Evolutionary conservation across 208 protist species (phyloP), one percentile per base, ranked within the genome.

Genomic region (Naegleria gruberi): DNA sequence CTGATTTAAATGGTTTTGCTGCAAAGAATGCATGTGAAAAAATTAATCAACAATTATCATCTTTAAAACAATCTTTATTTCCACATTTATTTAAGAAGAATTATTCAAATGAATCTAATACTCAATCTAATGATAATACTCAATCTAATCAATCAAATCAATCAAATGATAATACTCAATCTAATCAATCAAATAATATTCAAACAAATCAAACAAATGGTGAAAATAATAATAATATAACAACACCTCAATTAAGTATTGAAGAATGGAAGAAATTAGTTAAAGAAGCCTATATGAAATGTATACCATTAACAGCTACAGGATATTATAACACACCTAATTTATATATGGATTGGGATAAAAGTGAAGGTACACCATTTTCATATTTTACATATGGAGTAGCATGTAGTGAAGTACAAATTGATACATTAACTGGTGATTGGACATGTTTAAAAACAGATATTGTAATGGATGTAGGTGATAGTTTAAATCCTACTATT

Each of bases 401-500:
- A 40, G 92, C 91, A 12, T 90, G 83, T 17, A 85, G 89, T 7
- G 94, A 97, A 82, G 94, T 96, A 26, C 92, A 96, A 91, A 41
- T 97, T 6, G 95, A 97, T 89, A 51, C 89, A 12, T 47, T 95
- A 0, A 97, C 95, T 73, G 95, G 95, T 45, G 92, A 96, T 23
- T 83, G 90, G 26, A 88, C 86, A 5, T 46, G 92, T 4, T 40
- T 93, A 1, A 55, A 90, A 37, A 84, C 90, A 0, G 95, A 97
- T 77, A 91, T 97, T 10, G 26, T 96, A 12, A 91, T 95, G 37
- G 95, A 97, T 90, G 86, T 87, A 40, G 95, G 95, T 55, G 19
- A 74, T 23, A 89, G 82, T 15, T 47, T 97, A 0, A 97, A 97
- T 89, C 94, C 95, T 26, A 46, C 89, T 0, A 90, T 97, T 37